Percentiles rank a stretch among this genome's conserved stretches.
Conservation (phyloP, 768 basidiomycete species). For the Auricularia sp. region DNA sequence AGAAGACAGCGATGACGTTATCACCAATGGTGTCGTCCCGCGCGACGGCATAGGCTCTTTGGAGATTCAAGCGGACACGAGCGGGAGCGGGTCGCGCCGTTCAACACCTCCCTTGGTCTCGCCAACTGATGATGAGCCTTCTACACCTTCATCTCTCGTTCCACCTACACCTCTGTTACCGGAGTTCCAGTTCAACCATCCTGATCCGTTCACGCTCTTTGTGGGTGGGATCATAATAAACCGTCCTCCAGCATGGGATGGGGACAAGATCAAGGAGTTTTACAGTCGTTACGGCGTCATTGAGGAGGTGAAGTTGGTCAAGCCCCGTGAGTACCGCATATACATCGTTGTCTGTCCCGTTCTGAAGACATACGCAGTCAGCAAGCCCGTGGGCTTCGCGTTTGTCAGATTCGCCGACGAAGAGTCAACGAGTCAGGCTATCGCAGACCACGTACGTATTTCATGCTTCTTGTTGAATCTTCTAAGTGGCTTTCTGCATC, state of each 20-base stretch:
- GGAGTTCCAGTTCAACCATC: slow-evolving; percentile 22
- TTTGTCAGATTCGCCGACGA: slow-evolving; percentile 62
- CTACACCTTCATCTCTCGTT: neutral
- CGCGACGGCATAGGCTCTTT: neutral
- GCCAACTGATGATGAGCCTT: neutral
- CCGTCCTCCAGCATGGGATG: slow-evolving; percentile 58
- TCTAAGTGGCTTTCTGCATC: slow-evolving; percentile 4
- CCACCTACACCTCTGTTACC: neutral
- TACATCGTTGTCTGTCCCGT: neutral
- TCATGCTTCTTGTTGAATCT: neutral
- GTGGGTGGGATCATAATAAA: slow-evolving; percentile 65
- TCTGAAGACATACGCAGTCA: slow-evolving; percentile 28
- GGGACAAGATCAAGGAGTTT: slow-evolving; percentile 44
- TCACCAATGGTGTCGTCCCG: too few relatives aligned
- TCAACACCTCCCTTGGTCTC: neutral
- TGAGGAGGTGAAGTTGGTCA: slow-evolving; percentile 53
- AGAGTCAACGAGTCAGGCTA: slow-evolving; percentile 56
- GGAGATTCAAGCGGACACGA: neutral
- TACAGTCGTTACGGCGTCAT: slow-evolving; percentile 59
- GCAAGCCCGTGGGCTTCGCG: slow-evolving; percentile 62
- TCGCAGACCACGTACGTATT: slow-evolving; percentile 46
- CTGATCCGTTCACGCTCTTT: slow-evolving; percentile 64
- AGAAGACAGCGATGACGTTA: too few relatives aligned
- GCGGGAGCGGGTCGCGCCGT: neutral
- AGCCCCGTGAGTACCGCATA: slow-evolving; percentile 39